Evolutionary conservation across 371 early-diverging fungal genomes (phyloP), one percentile per base, ranked within the genome.

Genomic region (Capillidium heterosporum): DNA sequence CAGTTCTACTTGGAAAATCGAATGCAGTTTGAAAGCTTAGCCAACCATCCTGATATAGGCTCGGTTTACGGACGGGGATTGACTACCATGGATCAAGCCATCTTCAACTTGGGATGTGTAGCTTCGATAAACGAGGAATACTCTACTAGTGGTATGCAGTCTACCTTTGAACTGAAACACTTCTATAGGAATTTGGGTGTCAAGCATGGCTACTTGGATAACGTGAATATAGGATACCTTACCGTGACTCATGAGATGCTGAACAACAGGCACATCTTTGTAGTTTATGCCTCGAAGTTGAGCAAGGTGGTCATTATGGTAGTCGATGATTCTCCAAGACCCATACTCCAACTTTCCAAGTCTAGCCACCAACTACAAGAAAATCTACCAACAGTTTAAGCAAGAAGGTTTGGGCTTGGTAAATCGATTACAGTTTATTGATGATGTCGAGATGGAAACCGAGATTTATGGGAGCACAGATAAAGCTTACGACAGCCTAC

Each of bases 41-140:
- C 91, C 62, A 86, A 81, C 59, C 84, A 93, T 63, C 86, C 87
- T 10, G 71, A 81, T n/a, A 82, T 91, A 13, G 89, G 85, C 57
- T 91, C 91, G 26, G 91, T 91, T 0, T 97, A 94, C 64, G 95
- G 95, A 70, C 82, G 89, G 0, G 81, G 89, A 56, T 65, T 93
- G 1, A 82, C 90, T 2, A 68, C 87, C 0, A 40, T 83, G 35
- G 76, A 81, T 49, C 80, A 92, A 0, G 92, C 89, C 4, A 64
- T 97, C 43, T 69, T 91, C 23, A 67, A 78, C 28, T 48, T 93
- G 2, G 88, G 89, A 17, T 71, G 72, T 19, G 61, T 71, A 17
- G 68, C 78, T 63, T 61, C 71, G 43, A 69, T 77, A 46, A 67
- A 61, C 49, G 59, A 61, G 57, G 43, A 55, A 8, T 17, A 17